phyloP scores from a whole-genome alignment of 768 basidiomycete species.

The Amylocystis lapponica region DNA sequence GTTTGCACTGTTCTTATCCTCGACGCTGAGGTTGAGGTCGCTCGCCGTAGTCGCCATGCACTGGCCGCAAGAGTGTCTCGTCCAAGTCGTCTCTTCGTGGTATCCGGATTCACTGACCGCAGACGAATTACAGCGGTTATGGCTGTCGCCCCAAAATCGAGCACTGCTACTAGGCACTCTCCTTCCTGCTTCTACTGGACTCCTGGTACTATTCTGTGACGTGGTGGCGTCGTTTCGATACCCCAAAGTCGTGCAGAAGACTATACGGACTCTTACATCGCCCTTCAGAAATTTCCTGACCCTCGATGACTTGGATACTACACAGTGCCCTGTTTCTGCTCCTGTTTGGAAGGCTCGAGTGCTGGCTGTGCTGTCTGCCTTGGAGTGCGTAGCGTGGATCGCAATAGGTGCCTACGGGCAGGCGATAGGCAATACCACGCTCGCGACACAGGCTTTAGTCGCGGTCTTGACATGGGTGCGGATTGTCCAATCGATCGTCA shows the following conservation, averaged over 20 bases:
- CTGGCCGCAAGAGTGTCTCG: too few relatives aligned
- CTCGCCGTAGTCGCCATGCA: too few relatives aligned
- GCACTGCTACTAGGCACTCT: slow-evolving; percentile 8
- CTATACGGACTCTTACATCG: slow-evolving; percentile 6
- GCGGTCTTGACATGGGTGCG: slow-evolving; percentile 48
- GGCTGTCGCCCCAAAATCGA: slow-evolving; percentile 3
- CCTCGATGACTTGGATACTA: slow-evolving; percentile 43
- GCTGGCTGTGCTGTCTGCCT: slow-evolving; percentile 33
- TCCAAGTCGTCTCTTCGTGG: too few relatives aligned
- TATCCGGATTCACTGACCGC: too few relatives aligned
- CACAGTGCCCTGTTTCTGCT: slow-evolving; percentile 19
- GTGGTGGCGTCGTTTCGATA: slow-evolving; percentile 8
- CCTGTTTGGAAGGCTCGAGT: slow-evolving; percentile 26
- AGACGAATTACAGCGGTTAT: too few relatives aligned
- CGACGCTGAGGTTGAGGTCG: too few relatives aligned
- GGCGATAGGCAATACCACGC: slow-evolving; percentile 15
- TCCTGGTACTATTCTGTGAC: slow-evolving; percentile 10
- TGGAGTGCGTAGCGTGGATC: slow-evolving; percentile 38
- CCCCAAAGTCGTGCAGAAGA: slow-evolving; percentile 6
- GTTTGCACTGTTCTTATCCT: too few relatives aligned
- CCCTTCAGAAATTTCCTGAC: slow-evolving; percentile 51
- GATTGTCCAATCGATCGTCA: slow-evolving; percentile 1
- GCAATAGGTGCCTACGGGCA: slow-evolving; percentile 34
- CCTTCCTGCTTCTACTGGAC: slow-evolving; percentile 6
- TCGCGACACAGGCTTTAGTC: slow-evolving; percentile 22